A percentile compares a stretch with the other conserved stretches of the same genome.
Conservation (phyloP, 441 rosid genomes). For the Jatropha multifida region DNA sequence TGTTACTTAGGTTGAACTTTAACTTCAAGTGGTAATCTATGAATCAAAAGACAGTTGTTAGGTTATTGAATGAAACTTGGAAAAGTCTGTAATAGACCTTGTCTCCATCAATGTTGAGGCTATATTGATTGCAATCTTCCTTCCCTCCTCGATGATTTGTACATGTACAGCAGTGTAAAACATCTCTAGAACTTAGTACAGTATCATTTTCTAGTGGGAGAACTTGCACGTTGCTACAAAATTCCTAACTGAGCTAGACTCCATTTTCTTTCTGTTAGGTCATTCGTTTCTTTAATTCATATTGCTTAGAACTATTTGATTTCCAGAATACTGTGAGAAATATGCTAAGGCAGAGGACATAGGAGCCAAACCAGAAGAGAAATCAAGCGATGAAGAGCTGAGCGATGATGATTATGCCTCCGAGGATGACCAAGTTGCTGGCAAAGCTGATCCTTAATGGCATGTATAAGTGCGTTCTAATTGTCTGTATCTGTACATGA, state of each 20-base stretch:
- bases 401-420: slow-evolving; percentile 78
- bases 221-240: background rate
- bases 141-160: background rate
- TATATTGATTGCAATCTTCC: background rate
- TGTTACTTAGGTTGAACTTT: background rate
- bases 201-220: background rate
- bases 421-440: slow-evolving; percentile 68
- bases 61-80: background rate
- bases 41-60: background rate
- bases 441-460: slow-evolving; percentile 67
- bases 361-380: slow-evolving; percentile 55
- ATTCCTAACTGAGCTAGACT: background rate
- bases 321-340: slow-evolving; percentile 77
- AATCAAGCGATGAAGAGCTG: slow-evolving; percentile 82
- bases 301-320: slow-evolving; percentile 6
- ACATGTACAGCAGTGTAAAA: background rate
- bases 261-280: background rate
- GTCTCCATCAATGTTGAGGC: background rate
- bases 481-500: slow-evolving; percentile 41
- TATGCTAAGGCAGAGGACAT: slow-evolving; percentile 76
- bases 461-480: background rate
- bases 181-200: background rate
- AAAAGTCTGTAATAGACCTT: background rate
- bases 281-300: slow-evolving; percentile 3
- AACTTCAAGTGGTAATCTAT: background rate